Evolutionary conservation across 2,329 filamentous ascomycete species (phyloP), one percentile per base, ranked within the genome.

Genomic region (Botrytis byssoidea): DNA sequence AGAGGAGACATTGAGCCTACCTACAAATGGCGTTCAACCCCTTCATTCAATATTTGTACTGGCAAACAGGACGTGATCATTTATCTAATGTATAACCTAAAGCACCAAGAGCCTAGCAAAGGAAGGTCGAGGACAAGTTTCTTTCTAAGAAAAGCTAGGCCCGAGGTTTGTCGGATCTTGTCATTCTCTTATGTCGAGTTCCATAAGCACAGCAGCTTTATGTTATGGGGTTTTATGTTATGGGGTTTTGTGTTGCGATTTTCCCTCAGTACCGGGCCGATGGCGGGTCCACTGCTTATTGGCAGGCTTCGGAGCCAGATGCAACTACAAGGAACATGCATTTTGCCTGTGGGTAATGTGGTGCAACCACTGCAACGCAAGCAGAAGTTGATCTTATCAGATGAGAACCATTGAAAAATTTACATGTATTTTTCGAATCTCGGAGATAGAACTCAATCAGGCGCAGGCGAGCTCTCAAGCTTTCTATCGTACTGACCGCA

Each of bases 281-380:
- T 40, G 46, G 48, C 35, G 35, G 65, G 16, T 40, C 65, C 46
- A 67, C 16, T 55, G 35, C 22, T 67, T 37, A n/a, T 67, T 55
- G 14, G 46, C 32, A 55, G 65, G 65, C 22, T 8, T 22, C 46
- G n/a, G 44, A 55, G 65, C 16, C 46, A 20, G 22, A 51, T 67
- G 65, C 46, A 67, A 40, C 14, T 40, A 67, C 65, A 55, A 37
- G 65, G 65, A 67, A 51, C 65, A 67, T 40, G 32, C 46, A 66
- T 55, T 29, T 35, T 67, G 35, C 22, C 22, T 12, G 14, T 35
- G 29, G 42, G 29, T 16, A 51, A 25, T 20, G 25, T 29, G 22
- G 16, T 29, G 22, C 25, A n/a, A 55, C 25, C 48, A 18, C n/a
- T 29, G 22, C 22, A 51, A 51, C 22, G 44, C 44, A 29, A 55